Evolutionary conservation across 805 yeast genomes (phyloP).

Genomic region (Candida pseudofarinosa): DNA sequence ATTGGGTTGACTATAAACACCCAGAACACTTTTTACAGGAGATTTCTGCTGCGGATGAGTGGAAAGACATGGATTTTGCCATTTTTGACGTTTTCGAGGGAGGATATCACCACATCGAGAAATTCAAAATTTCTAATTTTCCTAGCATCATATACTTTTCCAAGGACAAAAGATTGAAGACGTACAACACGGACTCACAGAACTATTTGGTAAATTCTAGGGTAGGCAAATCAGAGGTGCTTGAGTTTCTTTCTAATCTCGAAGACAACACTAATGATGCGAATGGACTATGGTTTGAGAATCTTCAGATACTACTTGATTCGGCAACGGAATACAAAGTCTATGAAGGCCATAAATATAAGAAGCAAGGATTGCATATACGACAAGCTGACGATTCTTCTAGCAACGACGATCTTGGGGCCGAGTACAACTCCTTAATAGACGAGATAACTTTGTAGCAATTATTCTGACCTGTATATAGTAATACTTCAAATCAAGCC

Average conservation of each 20-base stretch:
- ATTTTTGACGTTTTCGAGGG: slow-evolving; percentile 22
- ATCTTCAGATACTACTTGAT: slow-evolving; percentile 13
- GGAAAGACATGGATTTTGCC: slow-evolving; percentile 15
- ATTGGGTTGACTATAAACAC: slow-evolving; percentile 28
- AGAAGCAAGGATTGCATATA: slow-evolving; percentile 10
- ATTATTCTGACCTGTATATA: background rate
- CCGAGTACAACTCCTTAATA: slow-evolving; percentile 14
- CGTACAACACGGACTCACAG: slow-evolving; percentile 20
- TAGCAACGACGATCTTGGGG: slow-evolving; percentile 12
- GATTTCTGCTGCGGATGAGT: slow-evolving; percentile 14
- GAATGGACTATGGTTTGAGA: slow-evolving; percentile 15
- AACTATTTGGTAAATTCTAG: slow-evolving; percentile 13
- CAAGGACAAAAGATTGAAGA: slow-evolving; percentile 20
- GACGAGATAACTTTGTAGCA: background rate
- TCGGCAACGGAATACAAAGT: slow-evolving; percentile 1
- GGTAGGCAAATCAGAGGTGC: slow-evolving; percentile 14
- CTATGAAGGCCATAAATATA: slow-evolving; percentile 5
- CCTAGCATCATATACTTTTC: slow-evolving; percentile 29
- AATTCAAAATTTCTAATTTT: slow-evolving; percentile 26
- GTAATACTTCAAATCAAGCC: background rate
- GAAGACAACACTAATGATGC: slow-evolving; percentile 15
- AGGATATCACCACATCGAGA: slow-evolving; percentile 15
- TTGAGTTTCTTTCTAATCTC: slow-evolving; percentile 9
- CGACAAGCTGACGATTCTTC: slow-evolving; percentile 5
- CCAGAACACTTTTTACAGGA: slow-evolving; percentile 34